Evolutionary conservation across 768 basidiomycete species (phyloP), one percentile per base, ranked within the genome.

Genomic region (Lentinula lateritia): DNA sequence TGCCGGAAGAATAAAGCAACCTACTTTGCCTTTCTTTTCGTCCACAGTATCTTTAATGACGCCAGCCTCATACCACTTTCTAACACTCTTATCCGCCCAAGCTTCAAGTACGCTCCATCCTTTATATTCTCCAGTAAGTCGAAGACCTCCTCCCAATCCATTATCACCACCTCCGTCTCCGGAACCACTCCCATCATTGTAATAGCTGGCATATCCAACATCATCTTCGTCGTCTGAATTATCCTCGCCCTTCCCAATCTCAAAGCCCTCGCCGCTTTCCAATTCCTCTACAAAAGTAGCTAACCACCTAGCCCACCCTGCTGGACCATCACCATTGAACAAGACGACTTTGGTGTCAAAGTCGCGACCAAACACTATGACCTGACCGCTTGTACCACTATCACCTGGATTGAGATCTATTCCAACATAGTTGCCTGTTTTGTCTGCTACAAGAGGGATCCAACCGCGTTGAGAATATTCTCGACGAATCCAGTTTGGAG

Each of bases 311-410:
- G 93, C 97, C 96, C 97, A 99, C 4, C 96, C 97, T 9, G 83
- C 87, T 15, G 83, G 81, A 7, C 95, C 94, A 61, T 98, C 94
- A 7, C 97, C 97, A 56, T 83, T 80, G 87, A 90, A 98, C 50
- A 98, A 78, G 45, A 98, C 95, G 41, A 97, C 92, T 71, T 99
- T 99, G 10, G 93, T 90, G 74, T 99, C 97, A 73, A 98, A 98
- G 70, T 98, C 97, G 55, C 97, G 85, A n/a, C 97, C 97, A 72
- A 98, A 99, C 53, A 98, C 88, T 61, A 99, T 97, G 52, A 98
- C 96, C 71, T 99, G 97, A 6, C 97, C 97, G 59, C 81, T 78
- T 8, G 82, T 75, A 48, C 94, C 95, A 52, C 76, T 74, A 69
- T 88, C 86, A 8, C 71, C 91, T 7, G 96, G 96, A 73, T 90